Conservation (phyloP, 2,329 filamentous ascomycete species). For the Cladorrhinum sp. region DNA sequence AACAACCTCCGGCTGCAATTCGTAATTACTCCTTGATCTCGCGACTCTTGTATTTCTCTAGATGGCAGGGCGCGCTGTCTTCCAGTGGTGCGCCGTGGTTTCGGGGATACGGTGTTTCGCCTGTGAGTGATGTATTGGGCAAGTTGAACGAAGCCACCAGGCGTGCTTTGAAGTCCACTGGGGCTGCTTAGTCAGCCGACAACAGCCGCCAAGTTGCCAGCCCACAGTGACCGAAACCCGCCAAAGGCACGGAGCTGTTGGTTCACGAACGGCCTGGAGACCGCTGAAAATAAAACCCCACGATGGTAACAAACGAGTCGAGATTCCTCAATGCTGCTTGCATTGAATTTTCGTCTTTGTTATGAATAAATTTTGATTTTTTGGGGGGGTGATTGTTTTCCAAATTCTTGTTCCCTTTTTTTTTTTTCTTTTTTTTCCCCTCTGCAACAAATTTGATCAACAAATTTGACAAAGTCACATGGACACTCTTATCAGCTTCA, state of each 20-base stretch:
- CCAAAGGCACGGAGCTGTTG: neutral
- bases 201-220: neutral
- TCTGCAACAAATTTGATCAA: too few species aligned
- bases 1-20: conserved; percentile 11
- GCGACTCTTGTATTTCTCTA: conserved; percentile 26
- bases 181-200: conserved; percentile 25
- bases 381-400: too few species aligned
- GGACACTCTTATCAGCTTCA: neutral
- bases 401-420: too few species aligned
- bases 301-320: neutral
- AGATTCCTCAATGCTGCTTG: too few species aligned
- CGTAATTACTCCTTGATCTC: conserved; percentile 7
- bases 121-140: conserved; percentile 27
- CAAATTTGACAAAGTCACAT: too few species aligned
- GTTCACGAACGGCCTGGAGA: neutral
- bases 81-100: conserved; percentile 24
- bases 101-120: conserved; percentile 22
- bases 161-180: conserved; percentile 19
- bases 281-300: neutral
- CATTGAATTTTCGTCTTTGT: neutral
- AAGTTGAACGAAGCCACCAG: conserved; percentile 23
- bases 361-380: too few species aligned
- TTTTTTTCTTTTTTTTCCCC: too few species aligned
- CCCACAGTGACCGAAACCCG: neutral
- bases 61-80: conserved; percentile 20